phyloP scores from a whole-genome alignment of 2,329 filamentous ascomycete species.

The Diaporthe sp. region DNA sequence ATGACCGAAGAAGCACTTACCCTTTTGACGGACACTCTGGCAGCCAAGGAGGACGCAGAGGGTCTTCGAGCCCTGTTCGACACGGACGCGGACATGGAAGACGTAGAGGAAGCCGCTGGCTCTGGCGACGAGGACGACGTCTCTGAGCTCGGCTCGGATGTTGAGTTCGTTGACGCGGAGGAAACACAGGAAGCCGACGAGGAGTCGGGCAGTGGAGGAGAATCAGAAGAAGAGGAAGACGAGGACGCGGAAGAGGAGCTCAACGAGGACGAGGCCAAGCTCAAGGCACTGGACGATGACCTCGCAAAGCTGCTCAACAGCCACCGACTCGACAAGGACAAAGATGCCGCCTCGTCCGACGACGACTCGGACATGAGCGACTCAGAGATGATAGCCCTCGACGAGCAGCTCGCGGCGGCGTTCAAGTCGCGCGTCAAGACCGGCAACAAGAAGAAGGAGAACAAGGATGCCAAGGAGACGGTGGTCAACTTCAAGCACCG shows the following conservation, averaged over 20 bases:
- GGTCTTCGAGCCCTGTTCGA: constrained; percentile 91
- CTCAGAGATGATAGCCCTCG: constrained; percentile 92
- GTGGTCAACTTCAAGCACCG: constrained; percentile 96
- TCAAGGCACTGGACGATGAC: constrained; percentile 51
- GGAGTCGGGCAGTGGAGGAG: constrained; percentile 57
- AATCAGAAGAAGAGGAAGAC: constrained; percentile 52
- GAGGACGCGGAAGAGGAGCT: constrained; percentile 57
- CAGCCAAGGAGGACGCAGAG: constrained; percentile 82
- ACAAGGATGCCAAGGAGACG: constrained; percentile 87
- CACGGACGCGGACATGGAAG: constrained; percentile 69
- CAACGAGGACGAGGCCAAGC: constrained; percentile 60
- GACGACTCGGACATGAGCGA: constrained; percentile 90
- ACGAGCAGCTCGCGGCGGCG: constrained; percentile 85
- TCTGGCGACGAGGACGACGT: constrained; percentile 55
- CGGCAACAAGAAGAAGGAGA: constrained; percentile 83
- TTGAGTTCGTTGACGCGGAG: constrained; percentile 54
- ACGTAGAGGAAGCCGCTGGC: constrained; percentile 59
- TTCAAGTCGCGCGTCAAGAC: constrained; percentile 83
- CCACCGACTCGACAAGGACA: constrained; percentile 72
- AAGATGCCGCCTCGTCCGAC: constrained; percentile 66
- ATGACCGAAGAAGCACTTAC: constrained; percentile 81
- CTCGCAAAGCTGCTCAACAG: constrained; percentile 74
- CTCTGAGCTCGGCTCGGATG: constrained; percentile 56
- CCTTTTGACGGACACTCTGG: constrained; percentile 75
- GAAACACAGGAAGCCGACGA: constrained; percentile 46